Evolutionary conservation across 345 rosid species (phyloP), one percentile per base, ranked within the genome.

Genomic region (Raphanus sativus): DNA sequence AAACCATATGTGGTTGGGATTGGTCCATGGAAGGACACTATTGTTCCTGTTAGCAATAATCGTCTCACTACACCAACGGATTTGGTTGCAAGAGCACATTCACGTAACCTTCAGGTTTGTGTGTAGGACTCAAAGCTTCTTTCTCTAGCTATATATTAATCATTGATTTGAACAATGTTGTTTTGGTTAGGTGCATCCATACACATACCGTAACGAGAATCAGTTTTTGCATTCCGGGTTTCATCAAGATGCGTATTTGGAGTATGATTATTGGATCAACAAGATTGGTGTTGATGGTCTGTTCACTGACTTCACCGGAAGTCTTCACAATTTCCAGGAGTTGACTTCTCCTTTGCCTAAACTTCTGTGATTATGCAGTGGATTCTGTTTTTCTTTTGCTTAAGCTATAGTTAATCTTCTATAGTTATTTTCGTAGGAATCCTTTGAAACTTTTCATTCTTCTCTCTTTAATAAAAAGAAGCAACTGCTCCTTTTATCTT

Each of bases 21-120:
- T 45, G 99, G 99, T 73, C 99, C 98, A 15, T 95, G 99, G 98
- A 95, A 95, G 77, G 98, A 95, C 75, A 92, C 99, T 1, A 65
- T 94, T 40, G 96, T 92, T 76, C 98, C 97, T 62, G 94, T 82
- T 2, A 64, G 5, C 48, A 73, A 86, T 61, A 87, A 91, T 73
- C 85, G 88, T 81, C 70, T 87, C 80, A 84, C 66, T 66, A 78
- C 85, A 6, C 96, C 94, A 2, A 89, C 99, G 3, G 98, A 95
- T 87, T 91, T 95, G 71, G 89, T 95, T 42, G 90, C 97, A 62
- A 85, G 78, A 78, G 98, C 99, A 17, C 99, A 92, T 67, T 81
- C 96, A 4, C 90, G 40, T 70, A 58, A 88, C 67, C 87, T 95
- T 1, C 94, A 92, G 99, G 99, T 94, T 71, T 21, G 60, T 67